Evolutionary conservation across 129 eudicot genomes (phyloP), one percentile per base, ranked within the genome.

Genomic region (Helianthus annuus): DNA sequence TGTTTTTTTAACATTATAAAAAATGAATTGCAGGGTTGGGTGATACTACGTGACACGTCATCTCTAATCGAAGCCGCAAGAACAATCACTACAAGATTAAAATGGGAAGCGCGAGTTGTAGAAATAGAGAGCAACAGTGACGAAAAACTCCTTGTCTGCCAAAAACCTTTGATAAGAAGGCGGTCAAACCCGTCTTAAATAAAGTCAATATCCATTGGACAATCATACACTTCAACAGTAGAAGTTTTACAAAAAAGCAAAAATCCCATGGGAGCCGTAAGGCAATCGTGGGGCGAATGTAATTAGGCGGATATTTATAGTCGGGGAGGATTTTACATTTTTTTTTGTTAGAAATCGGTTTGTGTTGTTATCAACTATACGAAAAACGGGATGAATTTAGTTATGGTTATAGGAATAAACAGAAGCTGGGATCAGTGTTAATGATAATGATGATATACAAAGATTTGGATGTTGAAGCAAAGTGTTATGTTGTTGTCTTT

Each of bases 101-200:
- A 83, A 85, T 95, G 99, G 99, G 99, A 95, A 54, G 96, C 99
- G 2, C 90, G 99, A 58, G 87, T 95, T 42, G 89, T 95, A 19
- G 99, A 95, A 80, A 81, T 90, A 10, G 97, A 91, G 75, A 88
- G 89, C 79, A 90, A 88, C 66, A 95, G 90, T 39, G 86, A 91
- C 9, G 99, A 95, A 80, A 84, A 84, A 64, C 94, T 95, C 72
- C 85, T 95, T 6, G 88, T 95, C 45, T 90, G 99, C 87, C 99
- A 95, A 79, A 95, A 95, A 76, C 90, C 96, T 1, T 95, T 91
- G 76, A 65, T 83, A 70, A 95, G 71, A 75, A 90, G 89, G 78
- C 87, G 81, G 57, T 76, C 92, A 45, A 81, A 78, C 76, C 79
- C 69, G 48, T 76, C 78, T 5, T 67, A 66, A 64, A 48, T 10